Evolutionary conservation across 805 yeast genomes (phyloP), one percentile per base, ranked within the genome.

Genomic region (Starmerella geochares): DNA sequence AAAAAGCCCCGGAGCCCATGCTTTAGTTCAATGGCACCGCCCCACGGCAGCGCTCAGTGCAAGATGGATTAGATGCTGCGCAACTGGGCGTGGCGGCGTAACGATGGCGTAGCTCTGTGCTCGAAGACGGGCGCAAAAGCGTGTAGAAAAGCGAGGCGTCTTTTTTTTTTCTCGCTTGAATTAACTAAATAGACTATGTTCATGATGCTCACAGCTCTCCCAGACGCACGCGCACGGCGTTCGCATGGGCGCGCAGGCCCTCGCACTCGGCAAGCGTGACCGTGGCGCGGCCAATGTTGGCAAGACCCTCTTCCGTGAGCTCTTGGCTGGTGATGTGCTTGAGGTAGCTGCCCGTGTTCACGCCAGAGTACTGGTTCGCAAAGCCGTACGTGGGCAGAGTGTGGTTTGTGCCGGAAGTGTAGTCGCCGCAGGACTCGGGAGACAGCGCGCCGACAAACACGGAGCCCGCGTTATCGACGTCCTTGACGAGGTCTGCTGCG

Each of bases 381-480:
- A 90, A 92, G 46, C 99, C 99, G 64, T 92, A 92, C 0, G 99
- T 92, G 52, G 99, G 99, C 60, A 92, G 75, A 0, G 99, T 92
- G 71, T 92, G 99, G 74, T 92, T 92, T 4, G 99, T 92, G 65
- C 99, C 99, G 53, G 88, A 78, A 0, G 96, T 88, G 71, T 92
- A 92, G 70, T 92, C 99, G 63, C 99, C 99, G 67, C 96, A 88
- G 2, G 95, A 83, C 67, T 92, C 99, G 46, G 99, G 98, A 2
- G 96, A 84, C 66, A 83, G 84, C 3, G 90, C 83, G 40, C 99
- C 99, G 49, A 92, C 96, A 62, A 92, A 92, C 21, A 92, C 92
- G 28, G 94, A 83, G 35, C 99, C 98, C 5, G 99, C 99, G 65
- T 92, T 81, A 55, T 84, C 82, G 31, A 92, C 88, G 56, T 75